phyloP scores from a whole-genome alignment of 2,329 filamentous ascomycete species.

The Ambrosiella beaveri region DNA sequence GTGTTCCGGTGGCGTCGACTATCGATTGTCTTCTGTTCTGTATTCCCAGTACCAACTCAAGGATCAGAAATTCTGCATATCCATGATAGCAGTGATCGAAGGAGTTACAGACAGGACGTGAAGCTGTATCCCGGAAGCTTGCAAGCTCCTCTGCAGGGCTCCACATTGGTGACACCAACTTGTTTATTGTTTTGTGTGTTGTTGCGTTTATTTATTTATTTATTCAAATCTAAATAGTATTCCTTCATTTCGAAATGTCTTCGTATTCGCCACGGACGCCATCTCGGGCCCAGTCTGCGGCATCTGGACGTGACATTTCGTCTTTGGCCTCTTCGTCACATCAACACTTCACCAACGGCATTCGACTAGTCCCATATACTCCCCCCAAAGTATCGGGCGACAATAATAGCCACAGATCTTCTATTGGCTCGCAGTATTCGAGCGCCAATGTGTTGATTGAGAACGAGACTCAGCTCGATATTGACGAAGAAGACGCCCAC shows the following conservation, averaged over 20 bases:
- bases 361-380: conserved; percentile 33
- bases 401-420: conserved; percentile 16
- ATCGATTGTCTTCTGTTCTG: background rate
- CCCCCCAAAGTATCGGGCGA: conserved; percentile 23
- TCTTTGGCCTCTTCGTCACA: conserved; percentile 17
- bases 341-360: conserved; percentile 23
- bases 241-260: conserved; percentile 1
- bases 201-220: background rate
- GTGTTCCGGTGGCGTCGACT: background rate
- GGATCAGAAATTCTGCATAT: background rate
- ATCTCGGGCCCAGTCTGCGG: conserved; percentile 10
- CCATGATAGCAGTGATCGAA: background rate
- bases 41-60: background rate
- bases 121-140: background rate
- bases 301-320: conserved; percentile 10
- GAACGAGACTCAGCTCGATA: conserved; percentile 1
- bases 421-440: conserved; percentile 7
- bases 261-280: conserved; percentile 16
- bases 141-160: background rate
- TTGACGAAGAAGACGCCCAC: background rate
- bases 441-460: conserved; percentile 11
- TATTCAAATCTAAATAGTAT: background rate
- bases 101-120: background rate
- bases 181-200: background rate
- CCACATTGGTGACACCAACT: background rate